Conservation (phyloP, 805 yeast species). For the Blastobotrys peoriensis region DNA sequence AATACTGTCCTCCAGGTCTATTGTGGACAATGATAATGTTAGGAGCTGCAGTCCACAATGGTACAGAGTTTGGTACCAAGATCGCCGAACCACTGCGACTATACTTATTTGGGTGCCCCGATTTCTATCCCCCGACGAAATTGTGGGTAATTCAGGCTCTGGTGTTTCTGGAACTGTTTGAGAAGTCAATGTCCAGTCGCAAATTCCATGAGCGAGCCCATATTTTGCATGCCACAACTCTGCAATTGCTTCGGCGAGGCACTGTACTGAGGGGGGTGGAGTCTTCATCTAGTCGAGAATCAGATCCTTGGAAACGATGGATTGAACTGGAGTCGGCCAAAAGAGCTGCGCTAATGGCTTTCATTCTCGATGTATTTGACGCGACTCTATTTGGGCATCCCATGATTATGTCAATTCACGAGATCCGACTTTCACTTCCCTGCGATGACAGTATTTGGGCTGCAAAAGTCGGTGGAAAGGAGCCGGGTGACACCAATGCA, state of each 20-base stretch:
- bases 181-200: slow-evolving; percentile 65
- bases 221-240: slow-evolving; percentile 80
- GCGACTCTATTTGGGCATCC: slow-evolving; percentile 75
- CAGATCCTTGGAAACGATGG: slow-evolving; percentile 58
- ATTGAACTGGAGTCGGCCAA: slow-evolving; percentile 74
- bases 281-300: too few relatives aligned
- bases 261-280: slow-evolving; percentile 51
- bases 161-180: slow-evolving; percentile 69
- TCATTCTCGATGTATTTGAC: slow-evolving; percentile 73
- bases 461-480: slow-evolving; percentile 23
- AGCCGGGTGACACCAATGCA: slow-evolving; percentile 14
- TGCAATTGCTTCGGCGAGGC: slow-evolving; percentile 68
- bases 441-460: slow-evolving; percentile 61
- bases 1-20: slow-evolving; percentile 42
- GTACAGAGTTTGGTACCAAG: slow-evolving; percentile 36
- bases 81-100: slow-evolving; percentile 60
- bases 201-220: slow-evolving; percentile 75
- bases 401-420: slow-evolving; percentile 50
- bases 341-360: slow-evolving; percentile 73
- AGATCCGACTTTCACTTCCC: slow-evolving; percentile 55
- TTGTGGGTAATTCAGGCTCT: slow-evolving; percentile 74
- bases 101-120: slow-evolving; percentile 61
- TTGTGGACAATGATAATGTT: slow-evolving; percentile 50
- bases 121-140: slow-evolving; percentile 69
- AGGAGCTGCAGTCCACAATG: slow-evolving; percentile 43